Evolutionary conservation across 148 eudicot genomes (phyloP), one percentile per base, ranked within the genome.

Genomic region (Arbutus unedo): DNA sequence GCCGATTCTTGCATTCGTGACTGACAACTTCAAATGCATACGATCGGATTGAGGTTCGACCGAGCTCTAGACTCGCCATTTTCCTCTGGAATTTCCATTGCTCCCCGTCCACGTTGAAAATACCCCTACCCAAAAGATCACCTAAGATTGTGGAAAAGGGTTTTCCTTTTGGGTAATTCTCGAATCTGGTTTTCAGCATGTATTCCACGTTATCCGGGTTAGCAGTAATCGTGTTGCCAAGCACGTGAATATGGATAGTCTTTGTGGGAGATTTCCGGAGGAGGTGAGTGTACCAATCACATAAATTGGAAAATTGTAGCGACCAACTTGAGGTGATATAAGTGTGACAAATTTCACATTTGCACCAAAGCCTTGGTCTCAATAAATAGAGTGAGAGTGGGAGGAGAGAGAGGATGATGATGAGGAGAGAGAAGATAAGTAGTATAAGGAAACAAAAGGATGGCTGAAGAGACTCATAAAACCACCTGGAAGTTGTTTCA

Each of bases 251-350:
- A 48, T 91, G 90, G 41, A 93, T 86, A 66, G 97, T 93, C 31
- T 86, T 84, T 4, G 89, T 82, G 0, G 93, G 95, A 3, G 95
- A 92, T 7, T 77, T 83, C 85, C 53, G 55, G 43, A 92, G 93
- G 66, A 93, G 94, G 74, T 93, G 87, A 38, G 97, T 85, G 83
- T 91, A 90, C 97, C 97, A 93, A 82, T 93, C 97, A 81, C 92
- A 87, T 49, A 93, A 82, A 77, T 91, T 93, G 8, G 81, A 66
- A 64, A 90, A 90, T 6, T 85, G 83, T 44, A 2, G 4, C 0
- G 88, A 81, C 97, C 97, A 93, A 47, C 81, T 78, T 48, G 88
- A 86, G 78, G 86, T 83, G 38, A 88, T 59, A 77, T 90, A 93
- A 41, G 86, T 80, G 49, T 85, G 87, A 76, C 97, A 93, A 57